Percentiles rank a stretch among this genome's conserved stretches.
Evolutionary conservation across 441 rosid genomes (phyloP).

Genomic region (Euphorbia celastroides): DNA sequence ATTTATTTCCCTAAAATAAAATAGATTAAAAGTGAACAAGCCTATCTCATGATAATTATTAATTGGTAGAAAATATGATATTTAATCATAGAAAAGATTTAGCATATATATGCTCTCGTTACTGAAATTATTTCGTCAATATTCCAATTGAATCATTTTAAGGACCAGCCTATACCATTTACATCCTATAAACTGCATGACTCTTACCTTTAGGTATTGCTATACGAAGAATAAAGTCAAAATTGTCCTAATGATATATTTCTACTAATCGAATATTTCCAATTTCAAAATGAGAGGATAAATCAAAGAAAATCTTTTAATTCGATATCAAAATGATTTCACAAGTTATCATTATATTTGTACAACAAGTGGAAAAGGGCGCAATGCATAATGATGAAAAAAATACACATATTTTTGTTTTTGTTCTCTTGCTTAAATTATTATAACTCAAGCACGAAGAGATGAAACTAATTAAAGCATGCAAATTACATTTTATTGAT

Average conservation of each 20-base stretch:
- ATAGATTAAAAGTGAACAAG: no score
- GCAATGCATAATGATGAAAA: constrained; percentile 10
- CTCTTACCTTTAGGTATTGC: not conserved
- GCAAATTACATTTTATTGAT: not conserved
- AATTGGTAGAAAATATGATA: no score
- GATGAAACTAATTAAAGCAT: constrained; percentile 9
- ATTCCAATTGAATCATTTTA: not conserved
- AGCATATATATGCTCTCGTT: no score
- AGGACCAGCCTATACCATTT: not conserved
- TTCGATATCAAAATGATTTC: not conserved
- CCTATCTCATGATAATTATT: no score
- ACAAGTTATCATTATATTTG: not conserved
- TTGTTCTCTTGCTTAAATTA: not conserved
- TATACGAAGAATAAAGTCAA: not conserved
- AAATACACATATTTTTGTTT: not conserved
- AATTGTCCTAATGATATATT: not conserved
- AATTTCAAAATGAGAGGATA: not conserved
- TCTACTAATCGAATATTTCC: not conserved
- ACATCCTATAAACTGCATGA: not conserved
- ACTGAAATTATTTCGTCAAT: no score
- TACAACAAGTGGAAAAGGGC: constrained; percentile 3
- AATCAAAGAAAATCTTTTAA: not conserved
- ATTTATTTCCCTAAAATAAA: no score
- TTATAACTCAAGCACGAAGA: not conserved
- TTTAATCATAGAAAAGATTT: no score